Evolutionary conservation across 1,284 basidiomycete species (phyloP).

Genomic region (Cronartium quercuum): DNA sequence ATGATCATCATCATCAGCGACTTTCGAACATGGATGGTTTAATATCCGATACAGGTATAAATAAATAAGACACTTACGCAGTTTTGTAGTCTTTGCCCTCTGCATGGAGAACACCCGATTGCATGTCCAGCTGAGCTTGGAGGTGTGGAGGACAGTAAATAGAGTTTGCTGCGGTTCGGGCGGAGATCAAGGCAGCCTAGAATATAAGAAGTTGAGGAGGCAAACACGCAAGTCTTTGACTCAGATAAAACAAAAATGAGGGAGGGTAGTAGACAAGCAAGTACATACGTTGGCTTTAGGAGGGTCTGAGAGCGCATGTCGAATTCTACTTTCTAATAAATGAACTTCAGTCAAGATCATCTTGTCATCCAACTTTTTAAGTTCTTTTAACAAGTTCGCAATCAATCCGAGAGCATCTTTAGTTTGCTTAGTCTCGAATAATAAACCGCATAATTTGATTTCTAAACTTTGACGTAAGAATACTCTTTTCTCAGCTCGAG

Average conservation of each 20-base stretch:
- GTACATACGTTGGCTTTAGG: constrained; percentile 75
- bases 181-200: constrained; percentile 81
- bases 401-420: constrained; percentile 70
- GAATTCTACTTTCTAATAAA: constrained; percentile 82
- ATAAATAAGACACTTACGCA: constrained; percentile 51
- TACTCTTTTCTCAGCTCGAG: constrained; percentile 81
- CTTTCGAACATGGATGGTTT: neutral
- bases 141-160: constrained; percentile 94
- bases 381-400: constrained; percentile 75
- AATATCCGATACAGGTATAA: neutral
- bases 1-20: neutral
- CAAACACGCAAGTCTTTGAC: neutral
- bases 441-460: constrained; percentile 78
- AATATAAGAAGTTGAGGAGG: neutral
- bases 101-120: constrained; percentile 84
- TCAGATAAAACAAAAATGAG: neutral
- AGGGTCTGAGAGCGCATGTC: constrained; percentile 83
- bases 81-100: constrained; percentile 98
- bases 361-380: constrained; percentile 93
- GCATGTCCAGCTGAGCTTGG: constrained; percentile 86
- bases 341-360: constrained; percentile 96
- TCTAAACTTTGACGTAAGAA: constrained; percentile 93
- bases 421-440: constrained; percentile 48
- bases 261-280: neutral
- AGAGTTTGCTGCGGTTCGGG: constrained; percentile 88